These are phyloP conservation scores for Wickerhamiella australiensis DNA, from an alignment of 805 yeast species.

Conservation along the genomic window DNA sequence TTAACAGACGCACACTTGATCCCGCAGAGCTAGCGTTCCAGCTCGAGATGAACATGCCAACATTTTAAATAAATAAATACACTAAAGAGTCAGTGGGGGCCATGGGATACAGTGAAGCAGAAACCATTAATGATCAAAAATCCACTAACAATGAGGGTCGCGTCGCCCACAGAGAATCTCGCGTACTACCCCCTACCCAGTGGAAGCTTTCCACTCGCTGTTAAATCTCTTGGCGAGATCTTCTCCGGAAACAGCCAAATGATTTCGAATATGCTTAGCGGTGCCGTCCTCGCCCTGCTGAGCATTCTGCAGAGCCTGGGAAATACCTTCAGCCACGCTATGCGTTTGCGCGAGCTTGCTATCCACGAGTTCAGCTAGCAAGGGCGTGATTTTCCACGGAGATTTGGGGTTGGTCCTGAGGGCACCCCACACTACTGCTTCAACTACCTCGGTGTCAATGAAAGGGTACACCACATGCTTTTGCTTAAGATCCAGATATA, in stretches of 20 bases:
- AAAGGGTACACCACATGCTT: not conserved
- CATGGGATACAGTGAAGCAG: no score
- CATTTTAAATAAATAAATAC: no score
- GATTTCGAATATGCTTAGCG: not conserved
- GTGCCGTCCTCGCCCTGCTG: not conserved
- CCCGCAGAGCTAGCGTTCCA: no score
- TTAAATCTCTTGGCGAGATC: slow-evolving; percentile 2
- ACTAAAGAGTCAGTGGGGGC: no score
- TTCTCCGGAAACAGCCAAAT: not conserved
- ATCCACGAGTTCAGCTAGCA: not conserved
- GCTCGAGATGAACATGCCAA: no score
- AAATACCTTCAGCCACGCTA: not conserved
- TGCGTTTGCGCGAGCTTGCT: not conserved
- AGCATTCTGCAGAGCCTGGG: not conserved
- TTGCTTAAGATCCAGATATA: not conserved
- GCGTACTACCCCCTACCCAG: no score
- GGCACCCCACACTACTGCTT: slow-evolving; percentile 3
- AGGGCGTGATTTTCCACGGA: slow-evolving; percentile 2
- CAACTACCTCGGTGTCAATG: not conserved
- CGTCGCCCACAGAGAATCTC: no score
- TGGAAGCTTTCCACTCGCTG: not conserved
- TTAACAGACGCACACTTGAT: no score
- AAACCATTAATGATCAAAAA: no score
- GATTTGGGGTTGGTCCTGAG: not conserved
- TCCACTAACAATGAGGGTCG: no score